phyloP scores from a whole-genome alignment of 2,329 filamentous ascomycete genomes.

The Pseudogymnoascus sp. region DNA sequence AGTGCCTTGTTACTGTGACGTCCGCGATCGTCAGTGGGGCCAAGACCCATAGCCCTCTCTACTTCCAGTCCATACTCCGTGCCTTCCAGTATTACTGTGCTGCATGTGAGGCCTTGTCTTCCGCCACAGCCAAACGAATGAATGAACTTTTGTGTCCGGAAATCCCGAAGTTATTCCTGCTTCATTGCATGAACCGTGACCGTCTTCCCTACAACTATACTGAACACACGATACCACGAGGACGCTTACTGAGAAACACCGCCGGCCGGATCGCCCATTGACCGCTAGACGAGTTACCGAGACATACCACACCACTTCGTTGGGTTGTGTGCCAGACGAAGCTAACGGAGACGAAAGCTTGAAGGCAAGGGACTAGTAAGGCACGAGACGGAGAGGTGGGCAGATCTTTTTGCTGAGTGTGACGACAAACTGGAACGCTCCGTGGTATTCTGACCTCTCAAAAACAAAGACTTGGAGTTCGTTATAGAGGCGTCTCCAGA shows the following conservation, averaged over 20 bases:
- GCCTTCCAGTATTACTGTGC: background rate
- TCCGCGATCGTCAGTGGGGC: background rate
- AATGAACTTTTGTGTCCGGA: background rate
- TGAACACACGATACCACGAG: background rate
- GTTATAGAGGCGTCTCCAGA: too few relatives aligned
- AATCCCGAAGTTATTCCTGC: background rate
- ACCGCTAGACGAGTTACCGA: background rate
- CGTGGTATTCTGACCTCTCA: background rate
- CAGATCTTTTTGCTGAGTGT: background rate
- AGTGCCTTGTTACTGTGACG: background rate
- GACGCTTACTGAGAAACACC: background rate
- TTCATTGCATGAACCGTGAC: background rate
- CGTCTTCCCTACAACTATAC: background rate
- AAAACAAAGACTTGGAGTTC: background rate
- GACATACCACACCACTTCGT: background rate
- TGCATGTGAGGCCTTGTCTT: background rate
- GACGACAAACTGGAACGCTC: background rate
- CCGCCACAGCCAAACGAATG: background rate
- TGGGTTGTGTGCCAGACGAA: background rate
- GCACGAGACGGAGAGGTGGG: background rate
- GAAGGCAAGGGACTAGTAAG: slow-evolving; percentile 2
- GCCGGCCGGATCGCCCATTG: background rate
- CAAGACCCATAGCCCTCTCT: slow-evolving; percentile 3
- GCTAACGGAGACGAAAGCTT: background rate
- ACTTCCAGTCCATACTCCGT: background rate